phyloP scores from a whole-genome alignment of 306 rosid species.

The Coriaria nepalensis region DNA sequence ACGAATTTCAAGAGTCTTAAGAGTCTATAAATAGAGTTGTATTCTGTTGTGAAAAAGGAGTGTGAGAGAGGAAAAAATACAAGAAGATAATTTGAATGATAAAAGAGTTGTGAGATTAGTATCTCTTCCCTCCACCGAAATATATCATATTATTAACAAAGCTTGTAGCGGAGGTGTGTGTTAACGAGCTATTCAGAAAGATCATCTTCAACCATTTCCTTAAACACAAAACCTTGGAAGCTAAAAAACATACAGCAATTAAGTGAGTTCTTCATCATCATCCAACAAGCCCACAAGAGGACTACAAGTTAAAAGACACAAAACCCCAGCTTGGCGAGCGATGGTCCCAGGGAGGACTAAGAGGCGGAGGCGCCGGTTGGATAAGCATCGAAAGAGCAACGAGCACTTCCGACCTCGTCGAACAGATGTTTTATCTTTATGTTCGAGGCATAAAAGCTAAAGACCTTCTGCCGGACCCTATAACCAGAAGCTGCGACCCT shows the following conservation, averaged over 20 bases:
- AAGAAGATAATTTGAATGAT: too few species aligned
- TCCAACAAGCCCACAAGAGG: constrained; percentile 31
- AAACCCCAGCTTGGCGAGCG: constrained; percentile 66
- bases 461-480: constrained; percentile 49
- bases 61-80: too few species aligned
- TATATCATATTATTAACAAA: too few species aligned
- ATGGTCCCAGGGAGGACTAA: constrained; percentile 83
- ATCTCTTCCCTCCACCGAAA: too few species aligned
- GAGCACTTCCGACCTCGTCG: constrained; percentile 74
- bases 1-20: too few species aligned
- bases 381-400: constrained; percentile 61
- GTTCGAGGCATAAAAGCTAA: constrained; percentile 71
- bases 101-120: too few species aligned
- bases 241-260: constrained; percentile 17
- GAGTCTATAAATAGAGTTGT: too few species aligned
- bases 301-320: constrained; percentile 63
- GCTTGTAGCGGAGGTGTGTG: not conserved
- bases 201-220: too few species aligned
- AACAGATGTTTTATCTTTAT: constrained; percentile 69
- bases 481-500: constrained; percentile 49
- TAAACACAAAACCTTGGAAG: not conserved
- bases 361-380: constrained; percentile 59
- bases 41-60: too few species aligned
- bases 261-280: constrained; percentile 24
- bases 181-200: too few species aligned